Evolutionary conservation across 2,329 filamentous ascomycete species (phyloP), one percentile per base, ranked within the genome.

Genomic region (Trichoderma aggressivum): DNA sequence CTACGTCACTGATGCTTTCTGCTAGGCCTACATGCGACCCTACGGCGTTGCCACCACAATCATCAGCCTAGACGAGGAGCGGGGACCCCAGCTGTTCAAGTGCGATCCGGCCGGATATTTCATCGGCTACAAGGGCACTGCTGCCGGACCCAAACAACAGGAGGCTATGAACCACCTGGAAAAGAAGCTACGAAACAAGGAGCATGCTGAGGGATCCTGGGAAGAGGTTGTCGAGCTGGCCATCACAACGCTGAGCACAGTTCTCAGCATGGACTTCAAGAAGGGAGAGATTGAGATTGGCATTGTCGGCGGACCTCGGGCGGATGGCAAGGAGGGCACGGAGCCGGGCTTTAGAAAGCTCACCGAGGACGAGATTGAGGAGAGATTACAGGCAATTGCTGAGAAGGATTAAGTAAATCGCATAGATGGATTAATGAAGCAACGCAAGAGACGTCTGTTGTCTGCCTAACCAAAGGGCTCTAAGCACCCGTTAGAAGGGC

Each of bases 181-280:
- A 89, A 98, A 98, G 91, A 98, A 98, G 88, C 90, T 99, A 82
- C 97, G 98, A 87, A 98, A 97, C 90, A 98, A 98, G 90, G 94
- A 98, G 79, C 87, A 88, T 78, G 96, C 95, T 43, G 92, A 96
- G 71, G 96, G 96, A 73, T 91, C 86, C 79, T 99, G 96, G 96
- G 93, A 97, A 83, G 96, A 99, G 73, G 96, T 99, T 62, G 95
- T 99, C 63, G 96, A 99, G 86, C 87, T 98, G 78, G 96, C 93
- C 72, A 99, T 99, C 82, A 93, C 94, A 58, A 95, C 96, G 7
- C 85, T 99, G 82, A 97, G 94, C 88, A 97, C 93, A 43, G 94
- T 99, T 72, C 88, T 99, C 75, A 98, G 95, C 83, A 97, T 98
- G 82, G 96, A 99, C 82, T 99, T 99, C 87, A 99, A 99, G 89